Conservation (phyloP, 1,139 yeast species). For the Candida dubliniensis region DNA sequence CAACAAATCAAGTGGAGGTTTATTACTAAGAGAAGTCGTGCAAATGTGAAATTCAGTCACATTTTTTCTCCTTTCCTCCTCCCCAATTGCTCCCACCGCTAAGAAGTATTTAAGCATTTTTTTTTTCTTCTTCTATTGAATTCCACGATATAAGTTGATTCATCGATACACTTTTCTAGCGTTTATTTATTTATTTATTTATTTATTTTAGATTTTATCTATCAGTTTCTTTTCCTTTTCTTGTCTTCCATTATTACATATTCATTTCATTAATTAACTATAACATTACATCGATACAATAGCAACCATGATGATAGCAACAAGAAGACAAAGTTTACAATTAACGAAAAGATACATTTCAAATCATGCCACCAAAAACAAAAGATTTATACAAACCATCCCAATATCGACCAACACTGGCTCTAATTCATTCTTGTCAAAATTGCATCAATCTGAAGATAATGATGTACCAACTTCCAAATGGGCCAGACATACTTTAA, state of each 20-base stretch:
- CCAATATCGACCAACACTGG: constrained; percentile 25
- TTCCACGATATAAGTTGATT: not conserved
- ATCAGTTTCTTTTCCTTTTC: not conserved
- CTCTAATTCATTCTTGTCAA: constrained; percentile 26
- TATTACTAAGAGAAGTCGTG: not conserved
- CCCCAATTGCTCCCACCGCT: not conserved
- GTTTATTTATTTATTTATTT: not conserved
- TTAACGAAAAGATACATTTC: constrained; percentile 11
- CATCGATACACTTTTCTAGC: not conserved
- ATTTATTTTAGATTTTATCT: not conserved
- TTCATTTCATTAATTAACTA: not conserved
- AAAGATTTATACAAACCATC: constrained; percentile 45
- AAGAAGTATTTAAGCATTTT: not conserved
- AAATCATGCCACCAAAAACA: constrained; percentile 21
- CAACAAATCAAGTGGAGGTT: not conserved
- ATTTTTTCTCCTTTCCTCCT: not conserved
- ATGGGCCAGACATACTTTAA: constrained; percentile 25
- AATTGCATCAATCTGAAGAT: constrained; percentile 22
- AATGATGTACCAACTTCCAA: constrained; percentile 16
- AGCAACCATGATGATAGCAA: constrained; percentile 9
- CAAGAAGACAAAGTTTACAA: constrained; percentile 9
- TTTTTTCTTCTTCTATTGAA: not conserved
- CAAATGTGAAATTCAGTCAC: not conserved
- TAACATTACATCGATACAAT: not conserved
- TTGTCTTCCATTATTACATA: not conserved